Percentiles rank a stretch among this genome's conserved stretches.
phyloP scores from a whole-genome alignment of 2,329 filamentous ascomycete species.

The Alternaria gaisen region DNA sequence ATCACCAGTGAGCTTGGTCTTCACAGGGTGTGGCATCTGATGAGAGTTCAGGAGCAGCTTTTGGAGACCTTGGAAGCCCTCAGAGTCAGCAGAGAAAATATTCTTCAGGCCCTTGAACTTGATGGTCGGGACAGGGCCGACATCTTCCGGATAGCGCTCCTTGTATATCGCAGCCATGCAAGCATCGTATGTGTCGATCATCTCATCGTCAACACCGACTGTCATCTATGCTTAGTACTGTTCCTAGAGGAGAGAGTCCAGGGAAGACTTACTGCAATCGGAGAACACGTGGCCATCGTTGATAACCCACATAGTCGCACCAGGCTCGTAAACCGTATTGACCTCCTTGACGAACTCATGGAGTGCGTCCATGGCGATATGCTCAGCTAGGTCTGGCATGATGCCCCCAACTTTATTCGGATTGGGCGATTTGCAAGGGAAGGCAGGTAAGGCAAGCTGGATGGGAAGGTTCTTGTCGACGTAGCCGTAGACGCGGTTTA shows the following conservation, averaged over 20 bases:
- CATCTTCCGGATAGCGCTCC: constrained; percentile 30
- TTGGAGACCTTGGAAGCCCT: constrained; percentile 22
- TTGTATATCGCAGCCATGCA: constrained; percentile 52
- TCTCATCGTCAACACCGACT: constrained; percentile 56
- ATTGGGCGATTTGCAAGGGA: constrained; percentile 71
- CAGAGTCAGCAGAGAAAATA: constrained; percentile 39
- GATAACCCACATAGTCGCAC: constrained; percentile 54
- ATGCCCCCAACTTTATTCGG: constrained; percentile 62
- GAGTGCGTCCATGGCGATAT: constrained; percentile 54
- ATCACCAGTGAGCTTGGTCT: constrained; percentile 38
- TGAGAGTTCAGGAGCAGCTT: constrained; percentile 29
- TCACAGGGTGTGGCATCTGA: constrained; percentile 40
- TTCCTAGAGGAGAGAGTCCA: no score
- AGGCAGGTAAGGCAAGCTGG: constrained; percentile 61
- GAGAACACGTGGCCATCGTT: constrained; percentile 56
- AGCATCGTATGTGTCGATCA: constrained; percentile 41
- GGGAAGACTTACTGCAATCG: constrained; percentile 50
- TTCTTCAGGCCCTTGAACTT: constrained; percentile 42
- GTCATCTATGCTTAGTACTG: constrained; percentile 12
- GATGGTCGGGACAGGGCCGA: constrained; percentile 23
- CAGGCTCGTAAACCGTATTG: constrained; percentile 51
- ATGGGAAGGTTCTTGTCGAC: constrained; percentile 39
- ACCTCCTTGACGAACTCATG: constrained; percentile 54
- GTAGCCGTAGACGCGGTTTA: constrained; percentile 38
- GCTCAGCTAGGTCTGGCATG: constrained; percentile 56